A percentile compares a stretch with the other conserved stretches of the same genome.
Evolutionary conservation across 2,329 filamentous ascomycete genomes (phyloP).

Genomic region (Zarea fungicola): DNA sequence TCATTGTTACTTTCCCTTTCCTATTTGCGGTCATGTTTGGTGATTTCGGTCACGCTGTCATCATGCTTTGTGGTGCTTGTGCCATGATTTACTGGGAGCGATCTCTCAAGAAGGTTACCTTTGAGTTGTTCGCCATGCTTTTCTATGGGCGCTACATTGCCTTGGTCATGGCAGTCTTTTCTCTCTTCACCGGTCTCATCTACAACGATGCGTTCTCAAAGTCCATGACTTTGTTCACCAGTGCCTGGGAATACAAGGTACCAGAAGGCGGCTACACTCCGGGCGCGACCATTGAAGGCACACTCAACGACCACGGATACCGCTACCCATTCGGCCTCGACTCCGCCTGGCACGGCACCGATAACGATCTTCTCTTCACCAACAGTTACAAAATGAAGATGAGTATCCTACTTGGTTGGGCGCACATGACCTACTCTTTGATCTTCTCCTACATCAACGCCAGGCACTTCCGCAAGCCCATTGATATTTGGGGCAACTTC

Average conservation of each 20-base stretch:
- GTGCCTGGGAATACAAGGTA: slow-evolving; percentile 77
- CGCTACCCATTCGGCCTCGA: slow-evolving; percentile 95
- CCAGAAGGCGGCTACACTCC: slow-evolving; percentile 59
- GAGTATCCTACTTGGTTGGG: slow-evolving; percentile 95
- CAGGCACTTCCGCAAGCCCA: slow-evolving; percentile 86
- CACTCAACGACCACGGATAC: slow-evolving; percentile 63
- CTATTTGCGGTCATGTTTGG: slow-evolving; percentile 99
- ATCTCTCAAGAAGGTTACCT: slow-evolving; percentile 81
- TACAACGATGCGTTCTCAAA: slow-evolving; percentile 98
- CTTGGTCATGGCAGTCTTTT: slow-evolving; percentile 95
- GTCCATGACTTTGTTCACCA: slow-evolving; percentile 81
- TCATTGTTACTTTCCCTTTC: slow-evolving; percentile 98
- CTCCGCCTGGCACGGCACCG: slow-evolving; percentile 92
- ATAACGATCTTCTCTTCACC: slow-evolving; percentile 90
- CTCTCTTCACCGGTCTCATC: slow-evolving; percentile 92
- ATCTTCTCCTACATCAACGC: slow-evolving; percentile 91
- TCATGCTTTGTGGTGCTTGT: slow-evolving; percentile 77
- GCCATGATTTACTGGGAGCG: slow-evolving; percentile 98
- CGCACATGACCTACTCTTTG: slow-evolving; percentile 97
- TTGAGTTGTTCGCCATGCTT: slow-evolving; percentile 96
- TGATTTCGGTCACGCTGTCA: slow-evolving; percentile 87
- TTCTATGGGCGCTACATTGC: slow-evolving; percentile 99
- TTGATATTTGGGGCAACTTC: slow-evolving; percentile 97
- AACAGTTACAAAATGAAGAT: slow-evolving; percentile 99
- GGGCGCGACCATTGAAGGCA: slow-evolving; percentile 59